These are phyloP conservation scores for Alternaria longipes DNA, from an alignment of 2,329 filamentous ascomycete species.

Conservation along the genomic window DNA sequence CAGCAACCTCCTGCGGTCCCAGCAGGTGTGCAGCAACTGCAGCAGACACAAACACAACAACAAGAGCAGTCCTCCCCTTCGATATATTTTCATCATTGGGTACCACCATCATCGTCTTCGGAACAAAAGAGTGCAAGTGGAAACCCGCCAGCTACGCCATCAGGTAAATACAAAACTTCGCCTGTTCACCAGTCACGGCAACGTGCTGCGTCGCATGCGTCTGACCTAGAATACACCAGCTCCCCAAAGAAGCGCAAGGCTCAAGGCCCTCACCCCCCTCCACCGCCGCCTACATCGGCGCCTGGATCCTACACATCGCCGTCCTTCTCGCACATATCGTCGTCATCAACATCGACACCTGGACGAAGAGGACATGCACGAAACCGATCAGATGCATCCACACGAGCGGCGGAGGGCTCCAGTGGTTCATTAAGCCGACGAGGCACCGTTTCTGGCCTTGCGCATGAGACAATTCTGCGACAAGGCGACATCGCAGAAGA, in stretches of 20 bases:
- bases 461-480: slow-evolving; percentile 40
- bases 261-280: slow-evolving; percentile 60
- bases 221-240: slow-evolving; percentile 71
- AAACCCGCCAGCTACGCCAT: slow-evolving; percentile 76
- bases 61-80: slow-evolving; percentile 74
- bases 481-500: slow-evolving; percentile 39
- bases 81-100: slow-evolving; percentile 94
- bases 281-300: slow-evolving; percentile 61
- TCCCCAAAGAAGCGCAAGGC: slow-evolving; percentile 89
- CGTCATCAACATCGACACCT: slow-evolving; percentile 63
- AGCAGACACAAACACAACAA: slow-evolving; percentile 62
- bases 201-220: slow-evolving; percentile 61
- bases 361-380: slow-evolving; percentile 69
- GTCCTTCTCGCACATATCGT: slow-evolving; percentile 65
- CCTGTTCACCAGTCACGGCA: slow-evolving; percentile 52
- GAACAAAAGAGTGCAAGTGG: slow-evolving; percentile 63
- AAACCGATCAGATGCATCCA: slow-evolving; percentile 70
- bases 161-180: slow-evolving; percentile 65
- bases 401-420: slow-evolving; percentile 45
- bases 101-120: slow-evolving; percentile 71
- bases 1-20: slow-evolving; percentile 57
- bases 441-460: slow-evolving; percentile 44
- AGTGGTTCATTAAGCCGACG: slow-evolving; percentile 45
- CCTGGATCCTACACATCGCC: slow-evolving; percentile 59
- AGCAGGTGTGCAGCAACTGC: slow-evolving; percentile 53